A percentile compares a stretch with the other conserved stretches of the same genome.
Conservation (phyloP, 371 early-diverging fungal species). For the Apophysomyces ossiformis region DNA sequence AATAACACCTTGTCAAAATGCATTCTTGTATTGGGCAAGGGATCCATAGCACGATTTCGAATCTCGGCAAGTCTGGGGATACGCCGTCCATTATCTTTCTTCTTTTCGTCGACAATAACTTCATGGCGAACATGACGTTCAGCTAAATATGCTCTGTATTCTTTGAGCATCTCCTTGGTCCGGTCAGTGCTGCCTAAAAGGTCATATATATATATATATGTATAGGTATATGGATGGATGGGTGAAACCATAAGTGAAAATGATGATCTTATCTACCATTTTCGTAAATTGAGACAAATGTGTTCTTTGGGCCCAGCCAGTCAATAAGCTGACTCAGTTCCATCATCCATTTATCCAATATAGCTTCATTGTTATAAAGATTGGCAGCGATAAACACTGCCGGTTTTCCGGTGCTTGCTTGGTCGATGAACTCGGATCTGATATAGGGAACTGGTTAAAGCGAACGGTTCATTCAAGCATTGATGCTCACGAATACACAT, state of each 20-base stretch:
- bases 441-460: not conserved
- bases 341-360: constrained; percentile 25
- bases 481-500: not conserved
- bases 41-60: constrained; percentile 32
- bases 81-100: constrained; percentile 16
- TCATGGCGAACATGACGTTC: constrained; percentile 16
- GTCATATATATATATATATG: too few species aligned
- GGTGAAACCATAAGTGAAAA: not conserved
- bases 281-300: constrained; percentile 34
- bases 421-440: not conserved
- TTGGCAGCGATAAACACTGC: constrained; percentile 36
- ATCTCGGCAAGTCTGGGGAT: constrained; percentile 25
- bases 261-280: constrained; percentile 21
- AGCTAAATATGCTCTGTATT: constrained; percentile 14
- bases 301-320: constrained; percentile 24
- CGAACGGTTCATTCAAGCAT: not conserved
- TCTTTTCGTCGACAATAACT: constrained; percentile 18
- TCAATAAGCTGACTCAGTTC: constrained; percentile 22
- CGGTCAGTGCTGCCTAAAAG: constrained; percentile 26
- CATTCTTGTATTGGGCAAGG: constrained; percentile 12
- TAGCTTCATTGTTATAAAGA: constrained; percentile 32
- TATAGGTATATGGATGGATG: not conserved
- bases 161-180: constrained; percentile 20
- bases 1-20: constrained; percentile 28
- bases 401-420: not conserved